Base-by-base conservation (phyloP, 768 basidiomycete species). In the Pulveroboletus sp. region DNA sequence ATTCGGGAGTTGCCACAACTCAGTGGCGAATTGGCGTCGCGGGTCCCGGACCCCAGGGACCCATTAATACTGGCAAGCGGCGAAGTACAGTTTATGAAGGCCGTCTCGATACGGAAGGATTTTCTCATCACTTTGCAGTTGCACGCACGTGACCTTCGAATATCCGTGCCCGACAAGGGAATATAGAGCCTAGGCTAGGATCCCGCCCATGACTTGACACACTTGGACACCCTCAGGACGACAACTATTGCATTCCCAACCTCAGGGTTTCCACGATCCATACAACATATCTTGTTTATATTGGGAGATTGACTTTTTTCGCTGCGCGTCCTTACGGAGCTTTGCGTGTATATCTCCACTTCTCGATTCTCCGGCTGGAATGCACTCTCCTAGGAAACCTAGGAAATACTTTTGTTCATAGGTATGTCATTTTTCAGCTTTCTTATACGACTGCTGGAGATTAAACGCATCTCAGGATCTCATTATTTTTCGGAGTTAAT, bases 201-300 rank as follows among this genome's bases (percentile, higher is more conserved):
- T 55, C 47, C 11, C 20, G 54, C 57, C 59, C 56, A 64, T 59
- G 57, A 35, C 63, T 50, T 54, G 57, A 63, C 54, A 49, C 50
- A 47, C 50, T 48, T 30, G 30, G 43, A 31, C 60, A 27, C 20
- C 14, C 27, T 2, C 31, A 51, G 38, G 41, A 62, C 52, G 35
- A 47, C 45, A 24, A 36, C 22, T 24, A 38, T 48, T 45, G 45
- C 45, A 31, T 49, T 45, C 44, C 44, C 49, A 40, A 34, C 52
- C 42, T 36, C 6, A 36, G 51, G 53, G 45, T 39, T 24, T 42
- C 32, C 26, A 53, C 51, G 51, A 47, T 48, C 40, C 49, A 45
- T 37, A 46, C 47, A 16, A 31, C 16, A 48, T 37, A 60, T 57
- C 54, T 65, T 63, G 63, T 52, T 50, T 48, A 63, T 65, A 65